These are phyloP conservation scores for Globisporangium carolinianum DNA, from an alignment of 352 stramenopile genomes.

Conservation along the genomic window DNA sequence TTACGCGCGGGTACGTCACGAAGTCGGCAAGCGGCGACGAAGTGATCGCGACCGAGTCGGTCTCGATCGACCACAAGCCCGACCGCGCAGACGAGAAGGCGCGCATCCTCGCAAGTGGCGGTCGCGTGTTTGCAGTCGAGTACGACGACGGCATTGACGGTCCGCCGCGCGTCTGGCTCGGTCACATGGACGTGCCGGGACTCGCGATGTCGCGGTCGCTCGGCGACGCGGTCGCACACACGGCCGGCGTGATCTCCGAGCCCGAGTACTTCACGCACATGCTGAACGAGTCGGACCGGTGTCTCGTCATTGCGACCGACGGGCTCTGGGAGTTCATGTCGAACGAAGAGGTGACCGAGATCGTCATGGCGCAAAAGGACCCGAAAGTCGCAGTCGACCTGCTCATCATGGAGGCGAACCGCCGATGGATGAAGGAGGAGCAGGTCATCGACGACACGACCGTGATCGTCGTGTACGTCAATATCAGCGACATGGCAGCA, in stretches of 20 bases:
- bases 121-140: slow-evolving; percentile 97
- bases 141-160: slow-evolving; percentile 99
- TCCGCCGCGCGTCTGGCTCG: slow-evolving; percentile 96
- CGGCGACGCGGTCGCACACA: slow-evolving; percentile 96
- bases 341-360: slow-evolving; percentile 92
- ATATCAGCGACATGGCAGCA: slow-evolving; percentile 41
- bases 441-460: slow-evolving; percentile 99
- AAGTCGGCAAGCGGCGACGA: slow-evolving; percentile 16
- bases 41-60: slow-evolving; percentile 40
- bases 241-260: slow-evolving; percentile 91
- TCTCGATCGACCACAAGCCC: slow-evolving; percentile 98
- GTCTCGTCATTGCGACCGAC: slow-evolving; percentile 96
- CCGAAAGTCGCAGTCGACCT: slow-evolving; percentile 85
- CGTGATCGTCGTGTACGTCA: slow-evolving; percentile 95
- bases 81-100: slow-evolving; percentile 94
- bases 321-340: slow-evolving; percentile 99
- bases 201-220: slow-evolving; percentile 97
- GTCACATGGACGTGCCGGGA: slow-evolving; percentile 97
- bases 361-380: slow-evolving; percentile 68
- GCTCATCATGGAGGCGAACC: slow-evolving; percentile 93
- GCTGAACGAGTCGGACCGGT: slow-evolving; percentile 83
- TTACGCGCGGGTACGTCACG: slow-evolving; percentile 82
- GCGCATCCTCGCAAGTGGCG: slow-evolving; percentile 91
- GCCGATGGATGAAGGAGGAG: slow-evolving; percentile 98
- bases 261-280: slow-evolving; percentile 91